Conservation (phyloP, 768 basidiomycete genomes). For the Mycena rebaudengoi region DNA sequence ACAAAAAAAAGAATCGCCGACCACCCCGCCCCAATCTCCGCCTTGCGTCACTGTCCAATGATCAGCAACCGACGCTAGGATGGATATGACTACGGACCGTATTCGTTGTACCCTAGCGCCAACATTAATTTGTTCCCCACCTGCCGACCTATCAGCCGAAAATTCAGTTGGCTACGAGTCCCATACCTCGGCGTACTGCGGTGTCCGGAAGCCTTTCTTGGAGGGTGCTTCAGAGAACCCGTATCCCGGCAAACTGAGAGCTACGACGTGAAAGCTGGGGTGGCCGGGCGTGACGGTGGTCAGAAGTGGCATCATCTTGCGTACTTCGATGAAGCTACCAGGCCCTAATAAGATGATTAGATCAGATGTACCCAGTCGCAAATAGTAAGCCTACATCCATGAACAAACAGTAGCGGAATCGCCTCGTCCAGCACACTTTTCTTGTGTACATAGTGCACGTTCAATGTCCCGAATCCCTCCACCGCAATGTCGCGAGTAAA, state of each 20-base stretch:
- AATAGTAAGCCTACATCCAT: constrained; percentile 44
- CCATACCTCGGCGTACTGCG: constrained; percentile 53
- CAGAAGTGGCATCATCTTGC: constrained; percentile 53
- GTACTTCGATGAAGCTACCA: constrained; percentile 51
- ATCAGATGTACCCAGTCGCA: neutral
- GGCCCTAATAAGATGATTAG: constrained; percentile 45
- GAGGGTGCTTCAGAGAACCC: constrained; percentile 55
- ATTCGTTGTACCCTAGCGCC: constrained; percentile 48
- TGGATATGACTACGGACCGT: constrained; percentile 2
- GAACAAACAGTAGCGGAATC: constrained; percentile 51
- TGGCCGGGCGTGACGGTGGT: constrained; percentile 36
- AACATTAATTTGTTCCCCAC: constrained; percentile 59
- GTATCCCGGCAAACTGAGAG: constrained; percentile 53
- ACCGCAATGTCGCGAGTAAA: constrained; percentile 53
- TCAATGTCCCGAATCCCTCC: constrained; percentile 45
- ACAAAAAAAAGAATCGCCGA: constrained; percentile 30
- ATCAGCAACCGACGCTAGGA: neutral
- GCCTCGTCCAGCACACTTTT: constrained; percentile 35
- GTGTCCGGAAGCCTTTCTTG: constrained; percentile 47
- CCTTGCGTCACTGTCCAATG: constrained; percentile 51
- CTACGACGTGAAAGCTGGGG: constrained; percentile 60
- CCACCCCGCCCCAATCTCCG: constrained; percentile 55
- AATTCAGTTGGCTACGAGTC: neutral
- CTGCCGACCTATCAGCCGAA: constrained; percentile 29
- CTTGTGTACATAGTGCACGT: constrained; percentile 55